Evolutionary conservation across 768 basidiomycete genomes (phyloP).

Genomic region (Boletus vermiculosoides): DNA sequence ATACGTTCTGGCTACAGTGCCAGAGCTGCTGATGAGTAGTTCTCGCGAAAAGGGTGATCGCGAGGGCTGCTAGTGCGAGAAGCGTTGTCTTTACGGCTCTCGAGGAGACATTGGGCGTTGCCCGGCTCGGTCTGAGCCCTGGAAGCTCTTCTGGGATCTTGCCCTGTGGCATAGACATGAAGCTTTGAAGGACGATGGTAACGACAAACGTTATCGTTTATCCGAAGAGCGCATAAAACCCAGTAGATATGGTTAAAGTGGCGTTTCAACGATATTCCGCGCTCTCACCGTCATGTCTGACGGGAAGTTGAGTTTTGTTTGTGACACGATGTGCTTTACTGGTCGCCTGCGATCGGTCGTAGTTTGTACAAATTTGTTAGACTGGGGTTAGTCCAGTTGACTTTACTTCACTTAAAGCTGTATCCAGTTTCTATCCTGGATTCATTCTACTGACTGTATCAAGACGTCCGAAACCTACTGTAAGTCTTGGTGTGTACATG

Average conservation of each 20-base stretch:
- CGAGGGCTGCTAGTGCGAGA: constrained; percentile 19
- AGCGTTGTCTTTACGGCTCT: constrained; percentile 9
- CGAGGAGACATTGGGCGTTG: constrained; percentile 4
- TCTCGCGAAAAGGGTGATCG: constrained; percentile 13
- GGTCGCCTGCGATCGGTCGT: too few relatives aligned
- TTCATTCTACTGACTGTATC: not conserved
- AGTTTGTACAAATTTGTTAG: too few relatives aligned
- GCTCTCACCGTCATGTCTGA: not conserved
- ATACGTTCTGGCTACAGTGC: not conserved
- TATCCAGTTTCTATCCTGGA: not conserved
- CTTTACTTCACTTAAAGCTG: not conserved
- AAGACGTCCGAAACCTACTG: not conserved
- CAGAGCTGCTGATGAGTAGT: constrained; percentile 4
- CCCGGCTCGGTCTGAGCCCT: constrained; percentile 6
- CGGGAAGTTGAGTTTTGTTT: not conserved
- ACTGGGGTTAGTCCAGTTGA: too few relatives aligned
- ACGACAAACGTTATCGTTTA: not conserved
- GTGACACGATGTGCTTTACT: too few relatives aligned
- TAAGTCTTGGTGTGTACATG: not conserved
- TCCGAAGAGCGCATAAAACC: not conserved
- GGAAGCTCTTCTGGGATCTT: constrained; percentile 14
- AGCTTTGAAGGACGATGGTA: not conserved
- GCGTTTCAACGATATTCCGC: not conserved
- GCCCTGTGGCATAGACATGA: constrained; percentile 15
- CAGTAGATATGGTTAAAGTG: not conserved